Percentiles rank a stretch among this genome's conserved stretches.
These are phyloP conservation scores for Schwanniomyces sp. DNA, from an alignment of 805 yeast genomes.

Conservation along the genomic window DNA sequence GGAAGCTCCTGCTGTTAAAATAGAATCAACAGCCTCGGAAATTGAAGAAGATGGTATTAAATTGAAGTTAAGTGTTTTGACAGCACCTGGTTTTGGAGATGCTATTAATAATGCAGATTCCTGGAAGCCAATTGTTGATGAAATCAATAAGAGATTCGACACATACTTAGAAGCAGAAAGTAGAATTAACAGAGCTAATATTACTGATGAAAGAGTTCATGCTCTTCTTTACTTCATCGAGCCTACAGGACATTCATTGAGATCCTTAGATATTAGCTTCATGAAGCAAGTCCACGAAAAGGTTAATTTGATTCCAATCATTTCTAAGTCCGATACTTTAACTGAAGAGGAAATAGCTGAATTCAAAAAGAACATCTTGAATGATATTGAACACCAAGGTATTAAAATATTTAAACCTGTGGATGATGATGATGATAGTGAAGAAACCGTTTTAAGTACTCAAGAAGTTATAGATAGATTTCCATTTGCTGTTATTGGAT, in stretches of 20 bases:
- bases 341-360: constrained; percentile 78
- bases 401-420: constrained; percentile 77
- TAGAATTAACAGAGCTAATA: constrained; percentile 67
- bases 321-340: constrained; percentile 92
- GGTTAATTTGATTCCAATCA: constrained; percentile 90
- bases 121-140: constrained; percentile 91
- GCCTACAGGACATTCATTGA: constrained; percentile 94
- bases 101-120: constrained; percentile 65
- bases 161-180: constrained; percentile 87
- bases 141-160: constrained; percentile 84
- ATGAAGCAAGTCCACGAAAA: constrained; percentile 86
- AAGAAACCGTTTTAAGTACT: constrained; percentile 69
- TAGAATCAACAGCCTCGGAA: constrained; percentile 25
- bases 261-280: constrained; percentile 83
- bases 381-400: constrained; percentile 72
- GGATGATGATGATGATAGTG: constrained; percentile 78
- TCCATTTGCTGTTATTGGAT: constrained; percentile 95
- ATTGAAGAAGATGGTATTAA: constrained; percentile 93
- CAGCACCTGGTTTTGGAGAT: constrained; percentile 95
- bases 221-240: constrained; percentile 93
- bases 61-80: constrained; percentile 78
- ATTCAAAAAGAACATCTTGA: constrained; percentile 75
- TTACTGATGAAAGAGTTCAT: constrained; percentile 83
- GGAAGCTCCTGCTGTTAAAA: constrained; percentile 29
- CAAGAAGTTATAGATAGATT: constrained; percentile 65